Conservation (phyloP, 371 early-diverging fungal genomes). For the Fennellomyces sp. region DNA sequence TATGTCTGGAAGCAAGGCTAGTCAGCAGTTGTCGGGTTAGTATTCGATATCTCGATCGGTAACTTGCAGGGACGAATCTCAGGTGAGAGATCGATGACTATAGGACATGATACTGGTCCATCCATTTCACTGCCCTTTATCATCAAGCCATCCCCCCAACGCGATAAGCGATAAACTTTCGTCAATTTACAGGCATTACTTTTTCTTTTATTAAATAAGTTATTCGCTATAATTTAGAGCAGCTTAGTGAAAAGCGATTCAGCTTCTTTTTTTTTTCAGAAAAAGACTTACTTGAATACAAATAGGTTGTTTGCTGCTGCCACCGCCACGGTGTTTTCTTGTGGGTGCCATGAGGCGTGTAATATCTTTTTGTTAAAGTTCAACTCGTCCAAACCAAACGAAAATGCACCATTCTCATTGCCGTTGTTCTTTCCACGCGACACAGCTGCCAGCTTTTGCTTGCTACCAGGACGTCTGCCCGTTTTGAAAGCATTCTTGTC, state of each 20-base stretch:
- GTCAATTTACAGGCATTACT: no score
- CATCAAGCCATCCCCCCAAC: no score
- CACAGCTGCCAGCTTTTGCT: constrained; percentile 47
- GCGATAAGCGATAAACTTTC: no score
- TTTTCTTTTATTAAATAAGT: background rate
- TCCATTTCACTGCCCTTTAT: no score
- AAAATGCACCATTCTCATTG: constrained; percentile 1
- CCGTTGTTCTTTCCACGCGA: constrained; percentile 5
- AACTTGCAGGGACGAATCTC: no score
- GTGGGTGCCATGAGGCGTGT: constrained; percentile 98
- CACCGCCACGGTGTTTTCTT: constrained; percentile 93
- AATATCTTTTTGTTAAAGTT: constrained; percentile 97
- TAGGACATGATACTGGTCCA: no score
- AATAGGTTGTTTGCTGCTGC: constrained; percentile 98
- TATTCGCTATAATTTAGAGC: background rate
- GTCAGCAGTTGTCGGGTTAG: no score
- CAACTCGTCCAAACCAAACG: constrained; percentile 38
- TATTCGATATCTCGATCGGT: no score
- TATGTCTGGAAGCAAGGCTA: no score
- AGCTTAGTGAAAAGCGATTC: background rate
- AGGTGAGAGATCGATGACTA: no score
- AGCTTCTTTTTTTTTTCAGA: background rate
- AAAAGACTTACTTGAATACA: constrained; percentile 76
- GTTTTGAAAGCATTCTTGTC: constrained; percentile 97
- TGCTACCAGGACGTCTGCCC: constrained; percentile 71